Evolutionary conservation across 2,329 filamentous ascomycete species (phyloP).

Genomic region (Penicillium decumbens): DNA sequence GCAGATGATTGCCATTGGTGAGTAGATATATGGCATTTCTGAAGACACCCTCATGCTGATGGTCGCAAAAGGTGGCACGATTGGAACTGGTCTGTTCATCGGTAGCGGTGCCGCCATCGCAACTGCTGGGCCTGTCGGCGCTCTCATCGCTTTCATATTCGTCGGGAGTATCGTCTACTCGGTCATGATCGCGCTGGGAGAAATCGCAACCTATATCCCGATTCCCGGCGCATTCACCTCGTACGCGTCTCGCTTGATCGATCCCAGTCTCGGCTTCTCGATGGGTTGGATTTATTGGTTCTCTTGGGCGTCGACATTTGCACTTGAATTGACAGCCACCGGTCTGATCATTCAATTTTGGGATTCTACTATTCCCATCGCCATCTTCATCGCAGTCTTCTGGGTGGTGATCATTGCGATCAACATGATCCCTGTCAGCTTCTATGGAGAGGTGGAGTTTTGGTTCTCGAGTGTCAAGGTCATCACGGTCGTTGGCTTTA

Average conservation of each 20-base stretch:
- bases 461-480: conserved; percentile 75
- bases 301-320: conserved; percentile 67
- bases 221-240: conserved; percentile 70
- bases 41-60: not conserved
- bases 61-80: conserved; percentile 52
- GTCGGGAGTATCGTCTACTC: conserved; percentile 69
- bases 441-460: conserved; percentile 74
- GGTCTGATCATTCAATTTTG: conserved; percentile 73
- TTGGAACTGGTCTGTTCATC: conserved; percentile 68
- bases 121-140: conserved; percentile 60
- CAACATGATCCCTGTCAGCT: conserved; percentile 67
- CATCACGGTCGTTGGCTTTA: conserved; percentile 67
- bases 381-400: conserved; percentile 68
- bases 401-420: conserved; percentile 63
- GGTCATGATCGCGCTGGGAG: conserved; percentile 61
- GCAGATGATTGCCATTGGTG: conserved; percentile 98
- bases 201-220: conserved; percentile 75
- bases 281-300: conserved; percentile 85
- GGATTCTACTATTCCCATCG: conserved; percentile 58
- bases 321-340: conserved; percentile 66
- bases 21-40: conserved; percentile 39
- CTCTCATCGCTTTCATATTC: conserved; percentile 63
- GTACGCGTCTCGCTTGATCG: conserved; percentile 70
- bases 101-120: conserved; percentile 60
- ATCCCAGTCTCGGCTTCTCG: conserved; percentile 66